Evolutionary conservation across 495 filamentous ascomycete genomes (phyloP).

Genomic region (Durotheca rogersii): DNA sequence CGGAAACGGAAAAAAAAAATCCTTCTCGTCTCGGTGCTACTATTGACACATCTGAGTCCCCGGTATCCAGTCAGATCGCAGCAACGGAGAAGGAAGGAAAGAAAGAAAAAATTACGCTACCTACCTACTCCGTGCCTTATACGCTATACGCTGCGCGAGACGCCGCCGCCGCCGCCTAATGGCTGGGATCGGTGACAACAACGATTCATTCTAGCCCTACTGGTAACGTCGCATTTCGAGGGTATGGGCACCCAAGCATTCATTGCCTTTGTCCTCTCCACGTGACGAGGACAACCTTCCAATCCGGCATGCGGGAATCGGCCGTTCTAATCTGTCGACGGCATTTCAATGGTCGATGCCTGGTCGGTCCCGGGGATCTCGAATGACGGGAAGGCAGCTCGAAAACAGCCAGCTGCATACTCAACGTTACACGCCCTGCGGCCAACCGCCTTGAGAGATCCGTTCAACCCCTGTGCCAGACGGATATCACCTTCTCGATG

Average conservation of each 20-base stretch:
- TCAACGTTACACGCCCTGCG: slow-evolving; percentile 24
- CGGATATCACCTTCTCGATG: slow-evolving; percentile 12
- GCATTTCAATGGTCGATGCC: slow-evolving; percentile 5
- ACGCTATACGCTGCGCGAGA: background rate
- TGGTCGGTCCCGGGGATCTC: slow-evolving; percentile 12
- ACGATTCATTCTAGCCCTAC: slow-evolving; percentile 18
- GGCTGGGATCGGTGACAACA: background rate
- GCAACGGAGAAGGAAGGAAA: slow-evolving; percentile 2
- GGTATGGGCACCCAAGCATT: slow-evolving; percentile 13
- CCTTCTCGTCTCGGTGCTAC: slow-evolving; percentile 18
- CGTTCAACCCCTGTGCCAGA: slow-evolving; percentile 2
- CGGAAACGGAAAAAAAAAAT: slow-evolving; percentile 3
- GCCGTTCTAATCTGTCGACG: slow-evolving; percentile 21
- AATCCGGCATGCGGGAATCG: slow-evolving; percentile 12
- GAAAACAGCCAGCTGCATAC: slow-evolving; percentile 15
- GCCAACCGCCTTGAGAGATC: slow-evolving; percentile 8
- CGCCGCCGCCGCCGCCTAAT: background rate
- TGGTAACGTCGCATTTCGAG: slow-evolving; percentile 30
- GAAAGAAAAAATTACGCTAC: too few relatives aligned
- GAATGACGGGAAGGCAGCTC: slow-evolving; percentile 18
- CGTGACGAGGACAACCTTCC: slow-evolving; percentile 22
- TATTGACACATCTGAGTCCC: slow-evolving; percentile 13
- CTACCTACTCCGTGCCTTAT: background rate
- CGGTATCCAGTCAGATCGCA: slow-evolving; percentile 15
- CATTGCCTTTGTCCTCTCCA: slow-evolving; percentile 14